Evolutionary conservation across 768 basidiomycete genomes (phyloP).

Genomic region (Strobilomyces confusus): DNA sequence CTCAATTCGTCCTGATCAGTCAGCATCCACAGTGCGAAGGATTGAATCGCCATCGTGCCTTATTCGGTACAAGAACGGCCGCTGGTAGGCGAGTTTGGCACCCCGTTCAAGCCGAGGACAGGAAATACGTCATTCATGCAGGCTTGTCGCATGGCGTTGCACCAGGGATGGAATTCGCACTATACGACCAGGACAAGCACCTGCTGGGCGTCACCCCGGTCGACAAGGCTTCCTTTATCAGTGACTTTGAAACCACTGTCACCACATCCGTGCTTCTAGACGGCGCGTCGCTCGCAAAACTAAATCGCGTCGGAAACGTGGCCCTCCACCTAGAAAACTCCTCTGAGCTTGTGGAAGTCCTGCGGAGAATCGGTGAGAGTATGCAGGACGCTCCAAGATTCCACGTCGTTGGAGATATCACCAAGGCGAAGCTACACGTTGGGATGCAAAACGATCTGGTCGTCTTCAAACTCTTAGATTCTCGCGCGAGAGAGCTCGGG

Average conservation of each 20-base stretch:
- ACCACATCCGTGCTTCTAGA: neutral
- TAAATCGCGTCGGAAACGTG: neutral
- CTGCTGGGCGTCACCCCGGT: neutral
- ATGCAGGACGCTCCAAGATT: neutral
- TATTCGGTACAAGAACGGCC: slow-evolving; percentile 19
- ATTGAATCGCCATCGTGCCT: slow-evolving; percentile 1
- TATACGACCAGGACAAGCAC: slow-evolving; percentile 13
- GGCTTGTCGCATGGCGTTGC: slow-evolving; percentile 28
- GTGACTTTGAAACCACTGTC: slow-evolving; percentile 13
- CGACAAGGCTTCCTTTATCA: slow-evolving; percentile 3
- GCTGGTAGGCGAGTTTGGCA: slow-evolving; percentile 8
- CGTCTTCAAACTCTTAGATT: slow-evolving; percentile 3
- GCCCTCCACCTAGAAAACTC: neutral
- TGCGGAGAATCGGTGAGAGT: neutral
- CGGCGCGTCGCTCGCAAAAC: slow-evolving; percentile 1
- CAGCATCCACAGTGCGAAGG: slow-evolving; percentile 32
- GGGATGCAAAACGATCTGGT: neutral
- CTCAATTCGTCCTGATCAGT: slow-evolving; percentile 4
- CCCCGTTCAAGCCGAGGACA: neutral
- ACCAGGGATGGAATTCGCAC: slow-evolving; percentile 12
- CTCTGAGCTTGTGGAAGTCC: neutral
- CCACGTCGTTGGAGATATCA: neutral
- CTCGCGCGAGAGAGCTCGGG: neutral
- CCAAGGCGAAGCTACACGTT: neutral
- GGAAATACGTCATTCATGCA: slow-evolving; percentile 20